phyloP scores from a whole-genome alignment of 805 yeast genomes.

The Schwanniomyces sp. region DNA sequence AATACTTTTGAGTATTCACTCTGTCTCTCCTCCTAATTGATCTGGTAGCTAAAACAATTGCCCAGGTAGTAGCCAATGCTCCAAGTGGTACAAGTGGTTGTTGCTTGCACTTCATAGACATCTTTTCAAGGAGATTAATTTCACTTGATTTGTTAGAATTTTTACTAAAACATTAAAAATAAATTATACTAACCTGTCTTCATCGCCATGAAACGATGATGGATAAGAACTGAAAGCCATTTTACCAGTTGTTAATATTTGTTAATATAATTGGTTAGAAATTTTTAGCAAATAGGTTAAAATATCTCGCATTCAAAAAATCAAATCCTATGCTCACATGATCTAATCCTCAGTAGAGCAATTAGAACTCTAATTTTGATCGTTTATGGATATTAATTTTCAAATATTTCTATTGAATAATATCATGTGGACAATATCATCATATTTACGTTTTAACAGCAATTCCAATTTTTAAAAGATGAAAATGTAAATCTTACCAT shows the following conservation, averaged over 20 bases:
- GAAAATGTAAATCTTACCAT: too few relatives aligned
- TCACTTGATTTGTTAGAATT: conserved; percentile 27
- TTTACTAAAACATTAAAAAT: background rate
- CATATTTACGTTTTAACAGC: too few relatives aligned
- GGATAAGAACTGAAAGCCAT: conserved; percentile 34
- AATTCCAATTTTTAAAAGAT: too few relatives aligned
- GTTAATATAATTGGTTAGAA: background rate
- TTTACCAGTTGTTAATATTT: background rate
- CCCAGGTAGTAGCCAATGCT: conserved; percentile 72
- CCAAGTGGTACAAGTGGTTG: conserved; percentile 92
- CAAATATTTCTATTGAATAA: too few relatives aligned
- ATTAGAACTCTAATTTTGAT: too few relatives aligned
- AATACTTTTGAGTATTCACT: conserved; percentile 78
- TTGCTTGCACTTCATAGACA: conserved; percentile 65
- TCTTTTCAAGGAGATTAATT: conserved; percentile 51
- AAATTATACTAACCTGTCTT: conserved; percentile 45
- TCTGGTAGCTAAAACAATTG: conserved; percentile 75
- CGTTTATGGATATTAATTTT: too few relatives aligned
- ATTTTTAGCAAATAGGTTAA: background rate
- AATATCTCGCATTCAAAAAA: too few relatives aligned
- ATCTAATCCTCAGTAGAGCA: too few relatives aligned
- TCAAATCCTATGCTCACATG: too few relatives aligned
- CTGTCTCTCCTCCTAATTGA: conserved; percentile 74
- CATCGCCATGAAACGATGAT: conserved; percentile 47
- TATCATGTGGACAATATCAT: too few relatives aligned